Evolutionary conservation across 306 rosid species (phyloP), one percentile per base, ranked within the genome.

Genomic region (Glycyrrhiza uralensis): DNA sequence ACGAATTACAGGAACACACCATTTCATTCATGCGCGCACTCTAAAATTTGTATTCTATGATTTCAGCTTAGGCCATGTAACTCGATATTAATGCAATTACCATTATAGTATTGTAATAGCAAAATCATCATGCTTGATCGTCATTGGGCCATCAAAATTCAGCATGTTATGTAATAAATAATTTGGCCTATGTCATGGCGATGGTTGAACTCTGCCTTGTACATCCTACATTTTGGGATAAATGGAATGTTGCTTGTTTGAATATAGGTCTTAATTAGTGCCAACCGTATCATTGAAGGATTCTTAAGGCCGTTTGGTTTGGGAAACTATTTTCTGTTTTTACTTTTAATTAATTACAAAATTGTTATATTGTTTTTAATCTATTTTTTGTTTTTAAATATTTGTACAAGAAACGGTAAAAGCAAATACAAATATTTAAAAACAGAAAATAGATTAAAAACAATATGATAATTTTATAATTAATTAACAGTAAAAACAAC

Each of bases 191-290:
- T 69, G 57, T 29, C 55, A 23, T 56, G 60, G 82, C 54, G 69
- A 75, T 74, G 82, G 39, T 65, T 71, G 66, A 74, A 42, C 55
- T 38, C 49, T 38, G 58, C 66, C 41, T 76, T 73, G 66, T 62
- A 76, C 76, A 69, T 74, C 28, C 33, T 68, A 67, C 26, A 65
- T 47, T 73, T 49, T 13, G 56, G 23, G 38, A 39, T 42, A 44
- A 71, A 76, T 28, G 62, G 36, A 13, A 52, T 76, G 11, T 4
- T 56, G 47, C 75, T 44, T 26, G 58, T 72, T 55, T 32, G 9
- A 55, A 14, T 56, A 28, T 26, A 8, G 23, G 71, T 71, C 63
- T 55, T 47, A 14, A 32, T 55, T 47, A 14, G 42, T 29, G 56
- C 67, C 55, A 65, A 55, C 46, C 50, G 11, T 19, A 26, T 41